These are phyloP conservation scores for Penicillium coprophilum DNA, from an alignment of 495 filamentous ascomycete genomes.

Conservation along the genomic window DNA sequence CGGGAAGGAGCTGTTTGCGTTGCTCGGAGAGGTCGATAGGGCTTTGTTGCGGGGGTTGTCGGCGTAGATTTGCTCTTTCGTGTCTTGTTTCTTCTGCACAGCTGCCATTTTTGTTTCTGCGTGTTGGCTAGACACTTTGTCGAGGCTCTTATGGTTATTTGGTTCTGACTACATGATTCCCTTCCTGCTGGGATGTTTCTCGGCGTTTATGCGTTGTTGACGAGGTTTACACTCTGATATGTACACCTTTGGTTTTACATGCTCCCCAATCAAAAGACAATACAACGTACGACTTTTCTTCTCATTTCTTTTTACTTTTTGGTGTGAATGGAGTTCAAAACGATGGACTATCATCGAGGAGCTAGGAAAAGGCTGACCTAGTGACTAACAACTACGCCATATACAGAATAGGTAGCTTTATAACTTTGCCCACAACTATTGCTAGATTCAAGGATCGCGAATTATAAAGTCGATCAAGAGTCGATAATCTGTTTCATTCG, in stretches of 20 bases:
- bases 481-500: neutral
- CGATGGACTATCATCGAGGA: neutral
- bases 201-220: constrained; percentile 14
- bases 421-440: neutral
- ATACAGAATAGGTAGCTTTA: neutral
- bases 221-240: constrained; percentile 1
- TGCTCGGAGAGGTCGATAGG: constrained; percentile 69
- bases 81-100: neutral
- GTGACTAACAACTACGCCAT: neutral
- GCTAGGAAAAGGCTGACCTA: neutral
- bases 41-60: constrained; percentile 31
- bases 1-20: constrained; percentile 57
- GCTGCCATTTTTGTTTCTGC: neutral
- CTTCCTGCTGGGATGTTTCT: constrained; percentile 6
- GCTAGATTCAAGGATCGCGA: neutral
- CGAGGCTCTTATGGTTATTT: neutral
- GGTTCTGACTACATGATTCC: constrained; percentile 16
- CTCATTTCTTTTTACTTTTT: neutral
- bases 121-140: constrained; percentile 1
- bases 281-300: neutral
- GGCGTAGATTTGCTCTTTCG: neutral
- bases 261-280: neutral
- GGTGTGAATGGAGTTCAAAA: neutral
- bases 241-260: neutral
- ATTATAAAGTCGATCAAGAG: neutral